phyloP scores from a whole-genome alignment of 2,329 filamentous ascomycete genomes.

The Penicillium sp. region DNA sequence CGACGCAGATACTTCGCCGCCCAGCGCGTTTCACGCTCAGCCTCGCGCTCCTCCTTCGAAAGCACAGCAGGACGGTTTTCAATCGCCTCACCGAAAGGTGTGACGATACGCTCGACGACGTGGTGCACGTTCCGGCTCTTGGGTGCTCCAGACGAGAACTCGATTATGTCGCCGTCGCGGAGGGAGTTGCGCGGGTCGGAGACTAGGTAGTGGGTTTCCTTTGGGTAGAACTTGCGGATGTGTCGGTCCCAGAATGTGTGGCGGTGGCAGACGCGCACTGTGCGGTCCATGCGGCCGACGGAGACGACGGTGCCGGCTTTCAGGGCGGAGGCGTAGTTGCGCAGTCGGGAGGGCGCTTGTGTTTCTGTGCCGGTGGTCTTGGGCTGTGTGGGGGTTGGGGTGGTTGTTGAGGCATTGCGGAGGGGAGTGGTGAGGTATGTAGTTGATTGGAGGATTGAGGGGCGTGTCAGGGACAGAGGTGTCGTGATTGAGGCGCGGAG shows the following conservation, averaged over 20 bases:
- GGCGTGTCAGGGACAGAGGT: slow-evolving; percentile 26
- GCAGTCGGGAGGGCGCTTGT: slow-evolving; percentile 31
- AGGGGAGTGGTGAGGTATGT: slow-evolving; percentile 19
- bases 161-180: slow-evolving; percentile 46
- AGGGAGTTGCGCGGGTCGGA: slow-evolving; percentile 44
- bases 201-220: slow-evolving; percentile 37
- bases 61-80: slow-evolving; percentile 39
- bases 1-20: slow-evolving; percentile 34
- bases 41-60: slow-evolving; percentile 38
- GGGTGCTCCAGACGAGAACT: slow-evolving; percentile 44
- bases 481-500: slow-evolving; percentile 30
- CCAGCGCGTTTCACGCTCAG: slow-evolving; percentile 31
- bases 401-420: slow-evolving; percentile 21
- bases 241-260: slow-evolving; percentile 38
- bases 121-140: slow-evolving; percentile 42
- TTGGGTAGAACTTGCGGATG: slow-evolving; percentile 41
- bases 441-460: slow-evolving; percentile 23
- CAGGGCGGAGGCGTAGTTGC: slow-evolving; percentile 37
- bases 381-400: slow-evolving; percentile 5
- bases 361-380: slow-evolving; percentile 16
- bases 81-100: slow-evolving; percentile 41
- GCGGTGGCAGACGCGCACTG: slow-evolving; percentile 40
- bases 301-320: slow-evolving; percentile 44
- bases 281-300: slow-evolving; percentile 44
- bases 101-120: slow-evolving; percentile 45